A percentile compares a stretch with the other conserved stretches of the same genome.
Evolutionary conservation across 805 yeast genomes (phyloP).

Genomic region (Wickerhamiella australiensis): DNA sequence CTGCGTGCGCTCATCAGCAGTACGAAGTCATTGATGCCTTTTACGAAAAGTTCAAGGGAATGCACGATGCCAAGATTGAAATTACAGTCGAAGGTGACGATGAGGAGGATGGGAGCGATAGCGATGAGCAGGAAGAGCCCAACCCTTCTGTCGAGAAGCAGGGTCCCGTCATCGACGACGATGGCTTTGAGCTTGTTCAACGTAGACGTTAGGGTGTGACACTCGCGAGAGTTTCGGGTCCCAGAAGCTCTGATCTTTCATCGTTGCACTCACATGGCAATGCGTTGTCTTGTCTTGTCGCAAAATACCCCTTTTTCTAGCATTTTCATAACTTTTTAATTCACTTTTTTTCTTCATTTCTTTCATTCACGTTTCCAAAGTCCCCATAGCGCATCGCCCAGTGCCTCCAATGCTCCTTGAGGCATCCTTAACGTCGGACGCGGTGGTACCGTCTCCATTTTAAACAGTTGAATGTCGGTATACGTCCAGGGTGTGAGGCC

Average conservation of each 20-base stretch:
- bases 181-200: constrained; percentile 84
- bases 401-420: constrained; percentile 36
- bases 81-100: constrained; percentile 43
- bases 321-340: background rate
- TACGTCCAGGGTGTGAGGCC: constrained; percentile 41
- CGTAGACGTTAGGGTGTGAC: constrained; percentile 41
- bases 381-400: constrained; percentile 37
- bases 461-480: constrained; percentile 41
- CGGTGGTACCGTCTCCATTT: constrained; percentile 32
- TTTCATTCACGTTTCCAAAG: background rate
- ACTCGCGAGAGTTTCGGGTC: too few species aligned
- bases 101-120: constrained; percentile 38
- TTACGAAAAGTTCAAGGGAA: constrained; percentile 40
- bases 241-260: too few species aligned
- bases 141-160: constrained; percentile 33
- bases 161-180: constrained; percentile 77
- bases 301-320: too few species aligned
- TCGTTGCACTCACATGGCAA: too few species aligned
- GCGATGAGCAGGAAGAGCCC: constrained; percentile 30
- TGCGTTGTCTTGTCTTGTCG: too few species aligned
- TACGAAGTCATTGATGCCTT: constrained; percentile 46
- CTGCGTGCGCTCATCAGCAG: constrained; percentile 44
- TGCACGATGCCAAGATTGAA: constrained; percentile 25
- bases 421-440: constrained; percentile 33
- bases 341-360: background rate